Conservation (phyloP, 495 filamentous ascomycete species). For the Penicillium desertorum region DNA sequence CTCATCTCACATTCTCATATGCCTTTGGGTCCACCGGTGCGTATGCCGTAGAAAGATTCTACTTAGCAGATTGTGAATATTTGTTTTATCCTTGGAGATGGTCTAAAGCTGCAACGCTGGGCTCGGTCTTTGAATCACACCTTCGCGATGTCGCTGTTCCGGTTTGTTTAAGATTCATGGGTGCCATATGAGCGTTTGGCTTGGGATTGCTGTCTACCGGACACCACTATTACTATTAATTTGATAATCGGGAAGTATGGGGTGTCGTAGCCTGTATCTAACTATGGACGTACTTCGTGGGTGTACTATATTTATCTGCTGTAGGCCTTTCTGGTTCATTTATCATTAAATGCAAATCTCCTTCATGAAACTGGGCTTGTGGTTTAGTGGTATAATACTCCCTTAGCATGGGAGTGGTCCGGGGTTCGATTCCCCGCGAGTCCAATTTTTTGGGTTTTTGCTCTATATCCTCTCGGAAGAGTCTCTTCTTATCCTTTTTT, state of each 20-base stretch:
- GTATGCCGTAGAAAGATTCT: neutral
- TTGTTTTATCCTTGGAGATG: neutral
- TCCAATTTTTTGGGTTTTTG: constrained; percentile 36
- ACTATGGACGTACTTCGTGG: too few species aligned
- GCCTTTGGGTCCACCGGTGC: neutral
- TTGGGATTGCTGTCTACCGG: neutral
- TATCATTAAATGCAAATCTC: fast-evolving
- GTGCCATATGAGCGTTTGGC: neutral
- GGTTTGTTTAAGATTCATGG: neutral
- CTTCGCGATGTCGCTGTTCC: neutral
- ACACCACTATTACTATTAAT: neutral
- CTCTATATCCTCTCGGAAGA: neutral
- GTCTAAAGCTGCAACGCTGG: neutral
- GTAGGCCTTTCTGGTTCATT: neutral
- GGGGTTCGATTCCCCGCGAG: constrained; percentile 59
- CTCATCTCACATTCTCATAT: neutral
- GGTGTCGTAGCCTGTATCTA: too few species aligned
- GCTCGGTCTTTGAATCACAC: neutral
- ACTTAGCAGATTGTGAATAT: neutral
- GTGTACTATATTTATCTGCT: too few species aligned
- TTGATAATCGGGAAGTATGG: too few species aligned
- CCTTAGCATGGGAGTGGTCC: constrained; percentile 55
- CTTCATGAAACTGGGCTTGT: constrained; percentile 34
- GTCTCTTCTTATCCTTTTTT: too few species aligned
- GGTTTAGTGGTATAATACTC: constrained; percentile 50